A percentile compares a stretch with the other conserved stretches of the same genome.
phyloP scores from a whole-genome alignment of 257 asterid genomes.

The Gardenia jasminoides region DNA sequence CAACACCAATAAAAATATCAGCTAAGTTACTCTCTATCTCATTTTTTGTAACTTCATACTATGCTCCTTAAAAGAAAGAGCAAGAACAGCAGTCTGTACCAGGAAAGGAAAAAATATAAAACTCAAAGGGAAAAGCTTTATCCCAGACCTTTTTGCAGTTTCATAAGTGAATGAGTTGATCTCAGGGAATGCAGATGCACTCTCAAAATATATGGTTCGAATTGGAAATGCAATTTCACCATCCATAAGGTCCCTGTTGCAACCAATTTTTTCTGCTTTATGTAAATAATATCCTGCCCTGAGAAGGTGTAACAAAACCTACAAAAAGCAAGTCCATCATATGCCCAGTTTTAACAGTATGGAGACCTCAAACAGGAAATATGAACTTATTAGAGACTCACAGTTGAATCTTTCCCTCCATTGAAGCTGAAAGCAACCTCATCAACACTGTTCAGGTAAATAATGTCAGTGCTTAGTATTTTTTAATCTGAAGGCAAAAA shows the following conservation, averaged over 20 bases:
- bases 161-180: conserved; percentile 90
- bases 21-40: background rate
- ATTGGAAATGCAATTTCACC: conserved; percentile 57
- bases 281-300: conserved; percentile 85
- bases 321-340: conserved; percentile 11
- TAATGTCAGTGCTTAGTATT: conserved; percentile 10
- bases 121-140: conserved; percentile 1
- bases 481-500: background rate
- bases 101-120: conserved; percentile 1
- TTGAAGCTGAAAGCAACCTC: conserved; percentile 95
- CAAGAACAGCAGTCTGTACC: background rate
- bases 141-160: conserved; percentile 56
- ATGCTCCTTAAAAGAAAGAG: background rate
- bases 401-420: conserved; percentile 97
- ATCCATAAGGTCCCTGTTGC: conserved; percentile 36
- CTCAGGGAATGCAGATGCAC: conserved; percentile 81
- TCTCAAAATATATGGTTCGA: conserved; percentile 84
- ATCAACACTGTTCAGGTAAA: conserved; percentile 52
- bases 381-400: conserved; percentile 38
- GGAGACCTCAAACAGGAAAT: conserved; percentile 8
- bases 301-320: conserved; percentile 91
- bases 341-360: background rate
- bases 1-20: conserved; percentile 2
- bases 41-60: background rate
- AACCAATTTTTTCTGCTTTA: conserved; percentile 32